Percentiles rank a stretch among this genome's conserved stretches.
Evolutionary conservation across 345 rosid species (phyloP).

Genomic region (Lumnitzera littorea): DNA sequence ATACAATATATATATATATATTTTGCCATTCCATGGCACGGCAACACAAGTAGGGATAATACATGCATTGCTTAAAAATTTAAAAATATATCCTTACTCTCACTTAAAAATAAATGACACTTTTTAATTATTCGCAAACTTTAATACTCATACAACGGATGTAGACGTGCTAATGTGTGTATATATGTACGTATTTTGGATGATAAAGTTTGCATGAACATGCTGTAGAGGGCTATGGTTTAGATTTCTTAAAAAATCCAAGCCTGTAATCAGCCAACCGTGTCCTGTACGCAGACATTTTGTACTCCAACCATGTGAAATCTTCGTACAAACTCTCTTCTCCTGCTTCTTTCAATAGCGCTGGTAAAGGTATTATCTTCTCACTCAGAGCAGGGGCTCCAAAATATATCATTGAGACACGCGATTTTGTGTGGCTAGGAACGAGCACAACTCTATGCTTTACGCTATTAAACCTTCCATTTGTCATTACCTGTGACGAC

Average conservation of each 20-base stretch:
- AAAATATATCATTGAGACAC: constrained; percentile 83
- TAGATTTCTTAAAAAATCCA: constrained; percentile 47
- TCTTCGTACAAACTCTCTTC: constrained; percentile 70
- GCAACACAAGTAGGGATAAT: too few relatives aligned
- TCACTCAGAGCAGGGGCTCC: constrained; percentile 70
- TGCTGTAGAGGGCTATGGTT: too few relatives aligned
- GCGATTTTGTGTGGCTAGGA: constrained; percentile 29
- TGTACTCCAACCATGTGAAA: constrained; percentile 85
- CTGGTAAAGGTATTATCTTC: constrained; percentile 50
- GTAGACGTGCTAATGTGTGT: too few relatives aligned
- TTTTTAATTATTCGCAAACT: too few relatives aligned
- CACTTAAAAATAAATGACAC: too few relatives aligned
- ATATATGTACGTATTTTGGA: too few relatives aligned
- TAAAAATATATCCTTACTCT: too few relatives aligned
- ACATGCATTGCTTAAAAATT: too few relatives aligned
- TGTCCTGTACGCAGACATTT: constrained; percentile 63
- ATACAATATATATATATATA: too few relatives aligned
- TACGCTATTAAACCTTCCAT: constrained; percentile 81
- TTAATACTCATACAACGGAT: too few relatives aligned
- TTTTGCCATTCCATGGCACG: too few relatives aligned
- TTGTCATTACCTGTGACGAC: constrained; percentile 67
- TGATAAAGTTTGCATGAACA: too few relatives aligned
- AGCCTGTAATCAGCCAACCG: constrained; percentile 77
- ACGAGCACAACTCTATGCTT: constrained; percentile 77
- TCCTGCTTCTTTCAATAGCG: constrained; percentile 32